Evolutionary conservation across 345 rosid species (phyloP), one percentile per base, ranked within the genome.

Genomic region (Trapa bicornis): DNA sequence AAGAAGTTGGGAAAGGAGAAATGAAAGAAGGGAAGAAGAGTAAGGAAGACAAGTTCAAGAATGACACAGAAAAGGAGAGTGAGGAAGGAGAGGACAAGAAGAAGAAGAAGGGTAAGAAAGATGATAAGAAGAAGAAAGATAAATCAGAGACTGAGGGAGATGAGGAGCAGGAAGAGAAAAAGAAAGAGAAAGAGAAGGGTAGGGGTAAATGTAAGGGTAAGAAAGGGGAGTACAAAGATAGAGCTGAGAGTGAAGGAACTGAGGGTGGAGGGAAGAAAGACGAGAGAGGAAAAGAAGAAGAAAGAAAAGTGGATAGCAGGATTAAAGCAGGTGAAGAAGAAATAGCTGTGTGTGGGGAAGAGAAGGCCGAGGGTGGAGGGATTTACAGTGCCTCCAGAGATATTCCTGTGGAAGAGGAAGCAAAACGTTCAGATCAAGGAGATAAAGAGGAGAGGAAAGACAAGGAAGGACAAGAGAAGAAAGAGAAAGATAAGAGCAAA

Each of bases 41-140:
- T 56, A 67, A 53, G 32, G 70, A 60, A 54, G 48, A 45, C 39
- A 68, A 56, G 71, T 35, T 35, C 52, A 6, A 12, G 63, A 38
- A 35, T 17, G 61, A 54, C n/a, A 67, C 63, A 6, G 43, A 43
- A 14, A 22, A 60, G 17, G 57, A 68, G 62, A 68, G 47, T 38
- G 65, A 47, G 62, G 70, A 58, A 33, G 63, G 63, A 58, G 63
- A 58, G 63, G 7, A 58, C 37, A 0, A 58, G 2, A 58, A 33
- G 63, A 35, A 58, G 63, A 58, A 58, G 63, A 47, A 68, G 48
- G 52, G 48, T 22, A 52, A 67, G 0, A 39, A 39, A 39, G 6
- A 66, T 17, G 52, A 58, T 65, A 35, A 57, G 65, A 68, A 68
- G 52, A 7, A 66, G 3, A 45, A 45, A 3, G 58, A 10, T 66